phyloP scores from a whole-genome alignment of 2,329 filamentous ascomycete genomes.

The Xylariaceae sp. region DNA sequence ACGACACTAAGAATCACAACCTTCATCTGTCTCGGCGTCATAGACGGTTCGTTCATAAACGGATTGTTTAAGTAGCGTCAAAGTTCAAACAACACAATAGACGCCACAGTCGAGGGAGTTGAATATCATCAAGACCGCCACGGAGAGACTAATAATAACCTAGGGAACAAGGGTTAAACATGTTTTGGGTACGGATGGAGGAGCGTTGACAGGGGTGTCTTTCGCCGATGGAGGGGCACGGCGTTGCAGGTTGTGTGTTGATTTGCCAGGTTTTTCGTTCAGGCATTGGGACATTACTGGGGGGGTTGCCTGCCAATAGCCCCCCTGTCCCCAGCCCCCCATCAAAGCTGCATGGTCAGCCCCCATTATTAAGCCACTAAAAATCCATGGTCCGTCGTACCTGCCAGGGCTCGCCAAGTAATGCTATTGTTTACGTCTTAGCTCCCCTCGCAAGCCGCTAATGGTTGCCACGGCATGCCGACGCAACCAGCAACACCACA shows the following conservation, averaged over 20 bases:
- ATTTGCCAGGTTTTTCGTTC: constrained; percentile 7
- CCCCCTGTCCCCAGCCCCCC: too few relatives aligned
- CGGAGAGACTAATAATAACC: background rate
- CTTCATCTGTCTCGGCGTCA: too few relatives aligned
- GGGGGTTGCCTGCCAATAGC: constrained; percentile 9
- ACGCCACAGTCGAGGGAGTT: background rate
- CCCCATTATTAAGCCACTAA: constrained; percentile 4
- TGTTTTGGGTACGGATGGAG: background rate
- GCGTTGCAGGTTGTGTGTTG: constrained; percentile 8
- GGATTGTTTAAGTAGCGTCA: background rate
- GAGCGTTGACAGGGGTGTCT: background rate
- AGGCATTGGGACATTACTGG: constrained; percentile 4
- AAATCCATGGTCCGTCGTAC: constrained; percentile 6
- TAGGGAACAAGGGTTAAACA: background rate
- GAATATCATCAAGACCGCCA: background rate
- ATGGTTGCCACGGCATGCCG: constrained; percentile 32
- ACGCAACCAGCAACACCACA: constrained; percentile 14
- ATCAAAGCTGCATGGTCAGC: constrained; percentile 14
- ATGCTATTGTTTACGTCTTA: constrained; percentile 36
- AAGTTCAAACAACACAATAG: background rate
- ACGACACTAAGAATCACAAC: background rate
- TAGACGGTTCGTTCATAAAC: too few relatives aligned
- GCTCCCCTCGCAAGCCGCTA: constrained; percentile 22
- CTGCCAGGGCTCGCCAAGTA: constrained; percentile 2
- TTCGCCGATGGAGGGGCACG: constrained; percentile 19